These are phyloP conservation scores for Cyberlindnera bimundalis DNA, from an alignment of 805 yeast species.

Conservation along the genomic window DNA sequence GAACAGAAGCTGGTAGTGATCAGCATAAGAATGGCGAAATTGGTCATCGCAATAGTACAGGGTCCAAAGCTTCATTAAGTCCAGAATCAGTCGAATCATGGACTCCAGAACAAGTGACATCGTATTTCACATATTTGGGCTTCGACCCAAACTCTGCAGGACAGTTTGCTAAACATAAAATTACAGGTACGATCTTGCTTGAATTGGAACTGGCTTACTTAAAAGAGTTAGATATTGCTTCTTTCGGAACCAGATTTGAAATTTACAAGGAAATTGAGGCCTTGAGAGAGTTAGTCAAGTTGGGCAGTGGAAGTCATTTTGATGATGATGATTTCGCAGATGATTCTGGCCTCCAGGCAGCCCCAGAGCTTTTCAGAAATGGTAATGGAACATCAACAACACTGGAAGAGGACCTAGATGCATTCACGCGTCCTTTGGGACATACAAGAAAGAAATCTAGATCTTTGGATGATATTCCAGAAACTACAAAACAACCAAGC, in stretches of 20 bases:
- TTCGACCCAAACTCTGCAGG: conserved; percentile 74
- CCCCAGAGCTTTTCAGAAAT: conserved; percentile 16
- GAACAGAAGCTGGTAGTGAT: conserved; percentile 29
- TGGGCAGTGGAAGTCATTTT: background rate
- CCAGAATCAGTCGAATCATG: conserved; percentile 56
- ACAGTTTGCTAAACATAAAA: conserved; percentile 81
- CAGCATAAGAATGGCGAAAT: conserved; percentile 1
- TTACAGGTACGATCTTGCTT: conserved; percentile 79
- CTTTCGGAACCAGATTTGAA: conserved; percentile 95
- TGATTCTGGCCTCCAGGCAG: conserved; percentile 15
- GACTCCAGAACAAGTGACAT: conserved; percentile 84
- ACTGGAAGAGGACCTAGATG: conserved; percentile 18
- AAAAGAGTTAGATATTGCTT: conserved; percentile 86
- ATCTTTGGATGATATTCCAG: conserved; percentile 44
- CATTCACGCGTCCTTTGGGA: conserved; percentile 27
- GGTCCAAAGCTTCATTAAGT: conserved; percentile 33
- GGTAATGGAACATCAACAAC: conserved; percentile 1
- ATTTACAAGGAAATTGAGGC: conserved; percentile 85
- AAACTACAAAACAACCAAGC: conserved; percentile 10
- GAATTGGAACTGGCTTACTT: conserved; percentile 82
- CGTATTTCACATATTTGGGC: conserved; percentile 68
- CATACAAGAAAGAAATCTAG: conserved; percentile 50
- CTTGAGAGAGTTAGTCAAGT: conserved; percentile 33
- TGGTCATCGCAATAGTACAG: conserved; percentile 18
- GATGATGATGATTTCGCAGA: conserved; percentile 15